Conservation (phyloP, 2,329 filamentous ascomycete species). For the Fusarium sp. region DNA sequence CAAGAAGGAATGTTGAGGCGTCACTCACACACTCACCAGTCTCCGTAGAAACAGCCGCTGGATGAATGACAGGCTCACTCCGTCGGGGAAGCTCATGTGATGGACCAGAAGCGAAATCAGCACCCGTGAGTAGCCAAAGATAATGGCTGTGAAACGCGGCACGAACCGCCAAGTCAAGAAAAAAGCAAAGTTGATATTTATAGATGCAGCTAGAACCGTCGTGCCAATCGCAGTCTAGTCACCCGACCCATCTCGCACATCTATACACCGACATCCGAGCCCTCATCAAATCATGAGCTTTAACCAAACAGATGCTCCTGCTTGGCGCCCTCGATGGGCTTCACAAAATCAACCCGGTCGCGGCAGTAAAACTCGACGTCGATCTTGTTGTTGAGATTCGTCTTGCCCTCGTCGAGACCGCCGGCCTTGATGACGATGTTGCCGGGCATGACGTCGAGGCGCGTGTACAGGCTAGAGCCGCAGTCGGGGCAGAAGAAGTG, state of each 20-base stretch:
- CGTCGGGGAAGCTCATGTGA: slow-evolving; percentile 20
- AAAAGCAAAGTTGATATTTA: neutral
- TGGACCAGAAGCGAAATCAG: neutral
- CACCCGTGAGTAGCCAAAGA: neutral
- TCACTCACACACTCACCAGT: neutral
- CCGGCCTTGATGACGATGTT: slow-evolving; percentile 61
- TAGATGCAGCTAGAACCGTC: neutral
- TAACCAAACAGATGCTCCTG: slow-evolving; percentile 54
- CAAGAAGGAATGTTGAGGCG: neutral
- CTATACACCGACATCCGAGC: neutral
- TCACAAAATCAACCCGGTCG: slow-evolving; percentile 60
- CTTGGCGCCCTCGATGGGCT: slow-evolving; percentile 57
- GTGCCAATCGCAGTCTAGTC: neutral
- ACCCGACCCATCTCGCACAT: neutral
- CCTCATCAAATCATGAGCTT: neutral
- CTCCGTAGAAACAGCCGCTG: slow-evolving; percentile 16
- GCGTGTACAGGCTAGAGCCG: slow-evolving; percentile 62
- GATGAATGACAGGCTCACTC: neutral
- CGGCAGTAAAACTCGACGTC: slow-evolving; percentile 65
- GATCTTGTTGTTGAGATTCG: slow-evolving; percentile 56
- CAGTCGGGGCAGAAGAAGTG: slow-evolving; percentile 58
- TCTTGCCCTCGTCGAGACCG: slow-evolving; percentile 60
- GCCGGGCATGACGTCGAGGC: slow-evolving; percentile 64
- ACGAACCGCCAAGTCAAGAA: neutral
- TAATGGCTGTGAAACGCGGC: neutral